These are phyloP conservation scores for Hanseniaspora clermontiae DNA, from an alignment of 805 yeast genomes.

Conservation along the genomic window DNA sequence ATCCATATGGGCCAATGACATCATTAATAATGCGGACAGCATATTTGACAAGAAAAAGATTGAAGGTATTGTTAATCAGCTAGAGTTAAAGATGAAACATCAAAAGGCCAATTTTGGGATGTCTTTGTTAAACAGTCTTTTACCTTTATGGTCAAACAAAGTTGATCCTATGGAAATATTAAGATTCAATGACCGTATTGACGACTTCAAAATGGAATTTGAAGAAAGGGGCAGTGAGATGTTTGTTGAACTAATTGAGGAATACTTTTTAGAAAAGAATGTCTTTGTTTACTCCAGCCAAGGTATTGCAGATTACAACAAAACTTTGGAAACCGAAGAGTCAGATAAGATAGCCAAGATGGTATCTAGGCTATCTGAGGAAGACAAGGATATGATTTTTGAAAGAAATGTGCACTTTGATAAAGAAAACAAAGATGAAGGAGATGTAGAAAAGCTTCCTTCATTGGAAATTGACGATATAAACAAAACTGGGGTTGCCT, in stretches of 20 bases:
- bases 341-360: conserved; percentile 34
- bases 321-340: conserved; percentile 45
- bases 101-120: conserved; percentile 86
- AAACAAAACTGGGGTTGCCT: conserved; percentile 38
- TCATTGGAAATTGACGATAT: conserved; percentile 66
- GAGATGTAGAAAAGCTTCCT: conserved; percentile 66
- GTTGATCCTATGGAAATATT: conserved; percentile 62
- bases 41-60: conserved; percentile 32
- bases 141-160: conserved; percentile 78
- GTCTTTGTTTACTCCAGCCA: conserved; percentile 62
- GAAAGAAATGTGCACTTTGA: conserved; percentile 57
- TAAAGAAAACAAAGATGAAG: conserved; percentile 31
- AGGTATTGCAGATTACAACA: conserved; percentile 50
- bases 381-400: conserved; percentile 46
- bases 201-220: conserved; percentile 51
- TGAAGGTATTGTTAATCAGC: conserved; percentile 79
- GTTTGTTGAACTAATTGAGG: conserved; percentile 47
- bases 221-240: conserved; percentile 38
- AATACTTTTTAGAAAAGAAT: conserved; percentile 42
- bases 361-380: conserved; percentile 35
- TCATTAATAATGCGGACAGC: conserved; percentile 30
- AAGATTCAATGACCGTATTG: conserved; percentile 49
- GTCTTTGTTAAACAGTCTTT: conserved; percentile 53
- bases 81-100: conserved; percentile 71
- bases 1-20: conserved; percentile 17